phyloP scores from a whole-genome alignment of 2,329 filamentous ascomycete species.

The Botrytis sinoallii region DNA sequence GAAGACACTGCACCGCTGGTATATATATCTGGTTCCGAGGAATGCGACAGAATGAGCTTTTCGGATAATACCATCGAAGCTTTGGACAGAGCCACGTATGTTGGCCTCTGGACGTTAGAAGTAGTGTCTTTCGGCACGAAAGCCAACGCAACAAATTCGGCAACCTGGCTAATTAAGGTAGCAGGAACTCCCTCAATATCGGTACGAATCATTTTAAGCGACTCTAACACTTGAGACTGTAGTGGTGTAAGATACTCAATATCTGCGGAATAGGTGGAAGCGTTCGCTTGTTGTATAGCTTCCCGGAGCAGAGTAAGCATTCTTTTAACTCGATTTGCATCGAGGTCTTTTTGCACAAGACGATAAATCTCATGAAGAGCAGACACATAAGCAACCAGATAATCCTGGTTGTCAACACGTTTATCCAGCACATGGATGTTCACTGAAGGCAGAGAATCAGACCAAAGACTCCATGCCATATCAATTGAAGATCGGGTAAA shows the following conservation, averaged over 20 bases:
- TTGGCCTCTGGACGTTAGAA: conserved; percentile 54
- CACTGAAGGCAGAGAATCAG: conserved; percentile 57
- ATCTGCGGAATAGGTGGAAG: conserved; percentile 67
- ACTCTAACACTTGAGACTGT: conserved; percentile 66
- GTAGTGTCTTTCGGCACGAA: conserved; percentile 46
- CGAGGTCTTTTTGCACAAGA: conserved; percentile 64
- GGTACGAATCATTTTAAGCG: conserved; percentile 64
- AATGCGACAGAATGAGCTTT: conserved; percentile 56
- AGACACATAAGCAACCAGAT: conserved; percentile 79
- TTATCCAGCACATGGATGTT: conserved; percentile 43
- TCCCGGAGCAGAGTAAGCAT: conserved; percentile 69
- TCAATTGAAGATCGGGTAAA: conserved; percentile 49
- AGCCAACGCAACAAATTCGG: conserved; percentile 69
- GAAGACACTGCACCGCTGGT: conserved; percentile 61
- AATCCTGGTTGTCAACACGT: conserved; percentile 69
- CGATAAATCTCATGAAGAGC: conserved; percentile 75
- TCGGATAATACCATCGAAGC: conserved; percentile 71
- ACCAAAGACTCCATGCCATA: conserved; percentile 68
- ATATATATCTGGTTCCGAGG: conserved; percentile 65
- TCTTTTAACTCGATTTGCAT: conserved; percentile 58
- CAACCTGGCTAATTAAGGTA: conserved; percentile 65
- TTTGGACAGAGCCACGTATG: conserved; percentile 87
- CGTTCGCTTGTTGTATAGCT: conserved; percentile 67
- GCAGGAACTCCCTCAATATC: conserved; percentile 63
- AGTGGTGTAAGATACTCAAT: conserved; percentile 70